Evolutionary conservation across 768 basidiomycete genomes (phyloP), one percentile per base, ranked within the genome.

Genomic region (Mycena epipterygia): DNA sequence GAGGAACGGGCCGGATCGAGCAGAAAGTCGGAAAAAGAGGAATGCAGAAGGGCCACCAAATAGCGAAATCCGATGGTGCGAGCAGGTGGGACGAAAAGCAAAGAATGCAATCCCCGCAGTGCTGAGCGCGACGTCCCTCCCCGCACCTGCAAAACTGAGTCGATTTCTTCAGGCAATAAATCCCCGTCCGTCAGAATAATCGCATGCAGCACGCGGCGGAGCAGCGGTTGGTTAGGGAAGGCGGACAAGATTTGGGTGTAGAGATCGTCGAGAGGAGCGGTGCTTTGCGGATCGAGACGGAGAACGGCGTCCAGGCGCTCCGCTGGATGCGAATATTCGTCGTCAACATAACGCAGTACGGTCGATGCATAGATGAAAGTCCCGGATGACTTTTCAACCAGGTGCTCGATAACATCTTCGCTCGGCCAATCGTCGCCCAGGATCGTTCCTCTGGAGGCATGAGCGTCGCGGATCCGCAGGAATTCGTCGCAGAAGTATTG

Each of bases 281-380:
- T 68, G 27, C 68, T 70, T 3, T 33, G 46, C 11, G 61, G 68
- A 42, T 64, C 56, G 9, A 61, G 48, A 5, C 12, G 12, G 41
- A 68, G 60, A 37, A 68, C 59, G 21, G 32, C 21, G 2, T 48
- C 67, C 7, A 68, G 67, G 4, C 53, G 67, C 23, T 62, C 60
- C 29, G 17, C 42, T 39, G 66, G 66, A 44, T 67, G 66, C 1
- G 58, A 67, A 29, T 52, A 59, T 33, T 55, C 67, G n/a, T 68
- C 60, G 33, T 53, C 67, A 11, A 68, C 33, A 16, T 60, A 68
- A 5, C 67, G 67, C 29, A 68, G 2, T 11, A 68, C 59, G 21
- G 67, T 68, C 12, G 52, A 41, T 2, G 52, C 67, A 27, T 62
- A 68, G 5, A 68, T 67, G 33, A 67, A 67, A 41, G 57, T 67